Conservation (phyloP, 2,329 filamentous ascomycete genomes). For the Xylariaceae sp. region DNA sequence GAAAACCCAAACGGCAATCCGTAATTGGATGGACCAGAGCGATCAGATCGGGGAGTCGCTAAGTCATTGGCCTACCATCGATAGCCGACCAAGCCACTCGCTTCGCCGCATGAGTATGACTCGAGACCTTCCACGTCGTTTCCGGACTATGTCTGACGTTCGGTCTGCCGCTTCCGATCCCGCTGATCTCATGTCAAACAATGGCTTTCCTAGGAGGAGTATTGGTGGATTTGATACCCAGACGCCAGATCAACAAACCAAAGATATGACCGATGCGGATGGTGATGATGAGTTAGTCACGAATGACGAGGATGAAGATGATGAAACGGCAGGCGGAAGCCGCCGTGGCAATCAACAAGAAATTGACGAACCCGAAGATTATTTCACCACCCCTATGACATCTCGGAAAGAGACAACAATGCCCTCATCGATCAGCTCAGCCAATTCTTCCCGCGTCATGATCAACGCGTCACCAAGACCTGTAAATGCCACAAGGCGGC, state of each 20-base stretch:
- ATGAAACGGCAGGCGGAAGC: conserved; percentile 46
- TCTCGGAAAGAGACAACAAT: conserved; percentile 37
- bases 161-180: conserved; percentile 63
- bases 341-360: conserved; percentile 26
- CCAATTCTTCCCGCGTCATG: conserved; percentile 26
- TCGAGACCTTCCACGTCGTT: conserved; percentile 46
- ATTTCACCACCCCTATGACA: conserved; percentile 53
- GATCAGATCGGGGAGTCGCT: conserved; percentile 49
- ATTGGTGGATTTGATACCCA: conserved; percentile 31
- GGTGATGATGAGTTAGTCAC: conserved; percentile 88
- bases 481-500: conserved; percentile 33
- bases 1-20: conserved; percentile 78
- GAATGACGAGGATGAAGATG: conserved; percentile 69
- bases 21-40: conserved; percentile 83
- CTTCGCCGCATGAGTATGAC: conserved; percentile 53
- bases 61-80: conserved; percentile 49
- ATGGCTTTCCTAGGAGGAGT: conserved; percentile 29
- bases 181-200: conserved; percentile 56
- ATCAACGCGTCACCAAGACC: conserved; percentile 32
- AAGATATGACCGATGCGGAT: conserved; percentile 74
- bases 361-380: conserved; percentile 44
- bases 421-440: conserved; percentile 33
- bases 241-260: conserved; percentile 46
- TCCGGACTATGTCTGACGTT: conserved; percentile 53
- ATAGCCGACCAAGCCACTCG: conserved; percentile 46